Base-by-base conservation (phyloP, 2,329 filamentous ascomycete genomes). In the Penicillium sp. region DNA sequence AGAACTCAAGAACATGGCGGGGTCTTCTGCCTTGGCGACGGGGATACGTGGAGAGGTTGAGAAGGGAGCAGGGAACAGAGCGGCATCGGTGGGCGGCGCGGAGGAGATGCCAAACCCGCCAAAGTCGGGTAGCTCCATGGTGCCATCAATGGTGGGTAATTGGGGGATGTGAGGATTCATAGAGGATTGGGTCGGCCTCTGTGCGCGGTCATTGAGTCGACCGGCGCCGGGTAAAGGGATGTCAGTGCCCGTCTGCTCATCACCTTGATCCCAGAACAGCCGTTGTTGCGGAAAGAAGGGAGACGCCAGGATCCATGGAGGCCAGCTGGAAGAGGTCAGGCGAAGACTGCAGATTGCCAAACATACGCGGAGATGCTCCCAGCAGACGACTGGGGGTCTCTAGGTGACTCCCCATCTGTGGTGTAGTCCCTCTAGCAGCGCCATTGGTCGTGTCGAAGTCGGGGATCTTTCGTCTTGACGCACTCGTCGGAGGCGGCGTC, bases 401-500 rank as follows among this genome's bases (percentile, higher is more conserved):
- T 10, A 71, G 73, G 63, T 69, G 66, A 11, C 44, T 58, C 23
- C 53, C 59, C 27, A 56, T 42, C 8, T 47, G 46, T 34, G 59
- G 59, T 16, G 57, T 58, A 2, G 46, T 48, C n/a, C 54, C 59
- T 48, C 54, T 57, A 3, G 54, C 52, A 20, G 55, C 44, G 32
- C 55, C 57, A 20, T 42, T 52, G 26, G 51, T 31, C 16, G 58
- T 49, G 20, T 64, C 63, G 41, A 64, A 61, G 51, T 63, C 64
- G 13, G 59, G 68, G 54, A 68, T 62, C 50, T 70, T 72, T 52
- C 77, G 74, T 58, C 74, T 72, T 5, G 74, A 77, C 14, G 77
- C 78, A 63, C 79, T 74, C 22, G 79, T 82, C 2, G 80, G 79
- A 40, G 80, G 80, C 27, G 80, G 80, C 10, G 80, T 83, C 64